Evolutionary conservation across 352 stramenopile genomes (phyloP).

Genomic region (Pythium sp.): DNA sequence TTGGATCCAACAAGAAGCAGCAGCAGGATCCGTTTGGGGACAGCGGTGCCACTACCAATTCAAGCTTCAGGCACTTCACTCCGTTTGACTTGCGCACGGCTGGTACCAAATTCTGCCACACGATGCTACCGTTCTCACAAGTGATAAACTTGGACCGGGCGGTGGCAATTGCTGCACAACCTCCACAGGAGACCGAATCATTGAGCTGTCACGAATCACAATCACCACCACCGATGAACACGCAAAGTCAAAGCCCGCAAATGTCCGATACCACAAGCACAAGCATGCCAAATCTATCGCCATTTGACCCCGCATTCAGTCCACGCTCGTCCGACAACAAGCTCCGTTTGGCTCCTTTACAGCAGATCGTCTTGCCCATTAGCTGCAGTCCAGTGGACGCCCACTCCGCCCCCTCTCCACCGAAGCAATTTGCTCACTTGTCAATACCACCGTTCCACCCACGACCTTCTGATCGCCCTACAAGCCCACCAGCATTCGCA

Average conservation of each 20-base stretch:
- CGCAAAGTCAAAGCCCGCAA: not conserved
- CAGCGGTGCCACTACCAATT: constrained; percentile 9
- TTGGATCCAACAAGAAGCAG: constrained; percentile 32
- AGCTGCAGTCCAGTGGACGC: not conserved
- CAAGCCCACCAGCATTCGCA: not conserved
- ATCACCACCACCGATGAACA: not conserved
- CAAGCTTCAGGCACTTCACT: constrained; percentile 39
- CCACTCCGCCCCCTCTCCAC: not conserved
- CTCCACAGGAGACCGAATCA: not conserved
- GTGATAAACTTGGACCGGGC: constrained; percentile 44
- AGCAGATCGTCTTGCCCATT: not conserved
- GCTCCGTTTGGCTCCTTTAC: constrained; percentile 24
- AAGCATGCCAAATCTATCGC: not conserved
- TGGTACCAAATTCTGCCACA: constrained; percentile 50
- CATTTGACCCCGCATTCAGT: not conserved
- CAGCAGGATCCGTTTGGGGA: constrained; percentile 8
- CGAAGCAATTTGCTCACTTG: not conserved
- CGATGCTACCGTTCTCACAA: constrained; percentile 59
- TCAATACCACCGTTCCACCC: not conserved
- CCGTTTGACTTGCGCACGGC: constrained; percentile 47
- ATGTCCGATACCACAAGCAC: not conserved
- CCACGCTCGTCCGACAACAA: constrained; percentile 18
- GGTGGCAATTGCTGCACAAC: not conserved
- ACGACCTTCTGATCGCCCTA: not conserved
- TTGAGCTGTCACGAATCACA: not conserved